phyloP scores from a whole-genome alignment of 1,284 basidiomycete species.

The Trichosporon sp. region DNA sequence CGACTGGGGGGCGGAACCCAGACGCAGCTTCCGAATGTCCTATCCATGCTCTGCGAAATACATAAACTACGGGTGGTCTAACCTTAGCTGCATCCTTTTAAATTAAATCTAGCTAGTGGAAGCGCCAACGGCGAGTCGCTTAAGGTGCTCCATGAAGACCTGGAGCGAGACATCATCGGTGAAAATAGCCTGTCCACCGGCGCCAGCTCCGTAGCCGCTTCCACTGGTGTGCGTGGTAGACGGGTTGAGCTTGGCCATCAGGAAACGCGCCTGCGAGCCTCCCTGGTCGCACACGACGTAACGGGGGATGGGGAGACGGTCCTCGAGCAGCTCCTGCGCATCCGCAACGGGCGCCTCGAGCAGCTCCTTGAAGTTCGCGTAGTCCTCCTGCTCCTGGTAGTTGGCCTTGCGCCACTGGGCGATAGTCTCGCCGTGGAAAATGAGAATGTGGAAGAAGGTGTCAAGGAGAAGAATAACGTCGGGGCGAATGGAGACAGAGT shows the following conservation, averaged over 20 bases:
- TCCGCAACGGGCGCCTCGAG: constrained; percentile 70
- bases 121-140: constrained; percentile 58
- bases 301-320: constrained; percentile 93
- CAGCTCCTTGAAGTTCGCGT: constrained; percentile 96
- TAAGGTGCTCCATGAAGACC: constrained; percentile 93
- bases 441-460: constrained; percentile 99
- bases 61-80: constrained; percentile 4
- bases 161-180: constrained; percentile 98
- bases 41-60: constrained; percentile 1
- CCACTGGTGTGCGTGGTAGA: constrained; percentile 95
- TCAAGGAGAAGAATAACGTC: constrained; percentile 97
- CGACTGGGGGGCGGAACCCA: too few relatives aligned
- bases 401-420: constrained; percentile 99
- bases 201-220: constrained; percentile 66
- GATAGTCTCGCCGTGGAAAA: constrained; percentile 97
- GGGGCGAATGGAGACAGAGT: constrained; percentile 95
- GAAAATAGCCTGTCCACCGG: constrained; percentile 86
- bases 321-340: constrained; percentile 83
- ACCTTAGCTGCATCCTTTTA: not conserved
- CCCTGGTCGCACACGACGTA: constrained; percentile 98
- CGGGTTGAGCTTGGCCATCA: constrained; percentile 93
- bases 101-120: constrained; percentile 36
- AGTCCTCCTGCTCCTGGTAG: constrained; percentile 98
- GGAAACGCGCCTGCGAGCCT: constrained; percentile 94
- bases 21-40: not conserved